These are phyloP conservation scores for Pseudopithomyces maydicus DNA, from an alignment of 2,329 filamentous ascomycete genomes.

Conservation along the genomic window DNA sequence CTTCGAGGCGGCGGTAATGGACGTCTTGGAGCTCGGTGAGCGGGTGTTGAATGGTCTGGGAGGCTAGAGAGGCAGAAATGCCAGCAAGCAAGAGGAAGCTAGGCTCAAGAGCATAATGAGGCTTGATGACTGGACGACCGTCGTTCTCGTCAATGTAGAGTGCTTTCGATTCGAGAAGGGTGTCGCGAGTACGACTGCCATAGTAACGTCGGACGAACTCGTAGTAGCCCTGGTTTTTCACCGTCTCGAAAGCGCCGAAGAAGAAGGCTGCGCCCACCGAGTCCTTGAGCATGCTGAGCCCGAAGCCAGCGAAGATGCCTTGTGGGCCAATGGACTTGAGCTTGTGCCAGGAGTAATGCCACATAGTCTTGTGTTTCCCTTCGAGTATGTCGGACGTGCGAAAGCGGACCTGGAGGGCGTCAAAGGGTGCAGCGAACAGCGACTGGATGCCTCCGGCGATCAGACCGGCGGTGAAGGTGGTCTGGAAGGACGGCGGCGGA, in stretches of 20 bases:
- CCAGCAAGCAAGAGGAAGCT: conserved; percentile 73
- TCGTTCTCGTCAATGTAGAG: conserved; percentile 29
- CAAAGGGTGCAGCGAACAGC: conserved; percentile 73
- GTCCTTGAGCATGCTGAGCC: conserved; percentile 71
- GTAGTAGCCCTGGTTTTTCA: conserved; percentile 77
- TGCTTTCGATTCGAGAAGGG: conserved; percentile 28
- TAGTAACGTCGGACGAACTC: conserved; percentile 74
- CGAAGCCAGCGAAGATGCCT: conserved; percentile 76
- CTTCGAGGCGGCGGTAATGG: conserved; percentile 75
- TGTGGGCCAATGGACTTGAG: conserved; percentile 73
- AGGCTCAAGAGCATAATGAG: conserved; percentile 77
- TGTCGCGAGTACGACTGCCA: conserved; percentile 42
- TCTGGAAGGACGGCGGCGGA: conserved; percentile 66
- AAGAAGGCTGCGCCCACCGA: conserved; percentile 72
- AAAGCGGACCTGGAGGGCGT: conserved; percentile 76
- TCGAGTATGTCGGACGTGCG: conserved; percentile 66
- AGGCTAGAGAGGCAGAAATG: conserved; percentile 68
- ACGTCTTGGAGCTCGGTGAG: conserved; percentile 72
- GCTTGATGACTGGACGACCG: conserved; percentile 62
- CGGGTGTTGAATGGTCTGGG: conserved; percentile 74
- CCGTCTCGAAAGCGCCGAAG: conserved; percentile 76
- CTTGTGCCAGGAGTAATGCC: conserved; percentile 70
- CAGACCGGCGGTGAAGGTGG: conserved; percentile 73
- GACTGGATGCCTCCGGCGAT: conserved; percentile 73
- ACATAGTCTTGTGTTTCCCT: conserved; percentile 69